phyloP scores from a whole-genome alignment of 805 yeast species.

The Yamadazyma sp. region DNA sequence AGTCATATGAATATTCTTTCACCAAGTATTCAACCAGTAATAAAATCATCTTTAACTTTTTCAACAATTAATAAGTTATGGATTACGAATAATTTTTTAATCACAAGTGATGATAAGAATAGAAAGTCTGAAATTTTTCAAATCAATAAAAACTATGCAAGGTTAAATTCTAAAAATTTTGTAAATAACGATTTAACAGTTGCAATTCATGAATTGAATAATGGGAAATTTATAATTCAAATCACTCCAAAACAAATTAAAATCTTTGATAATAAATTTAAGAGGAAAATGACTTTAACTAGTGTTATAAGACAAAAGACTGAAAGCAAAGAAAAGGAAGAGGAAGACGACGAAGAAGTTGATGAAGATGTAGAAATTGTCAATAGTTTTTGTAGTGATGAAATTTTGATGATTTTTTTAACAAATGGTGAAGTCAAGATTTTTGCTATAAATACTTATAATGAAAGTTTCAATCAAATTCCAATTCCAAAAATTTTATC shows the following conservation, averaged over 20 bases:
- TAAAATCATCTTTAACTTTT: slow-evolving; percentile 66
- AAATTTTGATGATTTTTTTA: slow-evolving; percentile 59
- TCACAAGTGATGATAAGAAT: slow-evolving; percentile 67
- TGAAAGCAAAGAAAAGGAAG: slow-evolving; percentile 1
- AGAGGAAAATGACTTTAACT: slow-evolving; percentile 47
- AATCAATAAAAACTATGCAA: slow-evolving; percentile 58
- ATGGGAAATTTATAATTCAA: slow-evolving; percentile 64
- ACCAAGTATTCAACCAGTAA: slow-evolving; percentile 65
- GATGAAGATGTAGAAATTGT: slow-evolving; percentile 52
- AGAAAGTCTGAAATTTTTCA: slow-evolving; percentile 67
- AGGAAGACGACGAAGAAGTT: slow-evolving; percentile 26
- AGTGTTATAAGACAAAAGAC: slow-evolving; percentile 23
- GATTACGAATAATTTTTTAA: slow-evolving; percentile 64
- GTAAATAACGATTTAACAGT: slow-evolving; percentile 62
- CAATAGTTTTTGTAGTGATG: slow-evolving; percentile 60
- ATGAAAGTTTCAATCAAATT: slow-evolving; percentile 30
- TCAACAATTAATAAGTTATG: slow-evolving; percentile 73
- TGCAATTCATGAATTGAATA: slow-evolving; percentile 58
- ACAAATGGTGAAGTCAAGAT: slow-evolving; percentile 70
- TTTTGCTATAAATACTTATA: slow-evolving; percentile 39
- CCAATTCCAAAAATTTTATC: slow-evolving; percentile 38
- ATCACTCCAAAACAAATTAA: slow-evolving; percentile 64
- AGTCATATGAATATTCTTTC: slow-evolving; percentile 60
- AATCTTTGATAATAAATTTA: slow-evolving; percentile 59
- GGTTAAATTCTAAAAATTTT: slow-evolving; percentile 60